These are phyloP conservation scores for Kodamaea leandrae DNA, from an alignment of 805 yeast species.

Conservation along the genomic window DNA sequence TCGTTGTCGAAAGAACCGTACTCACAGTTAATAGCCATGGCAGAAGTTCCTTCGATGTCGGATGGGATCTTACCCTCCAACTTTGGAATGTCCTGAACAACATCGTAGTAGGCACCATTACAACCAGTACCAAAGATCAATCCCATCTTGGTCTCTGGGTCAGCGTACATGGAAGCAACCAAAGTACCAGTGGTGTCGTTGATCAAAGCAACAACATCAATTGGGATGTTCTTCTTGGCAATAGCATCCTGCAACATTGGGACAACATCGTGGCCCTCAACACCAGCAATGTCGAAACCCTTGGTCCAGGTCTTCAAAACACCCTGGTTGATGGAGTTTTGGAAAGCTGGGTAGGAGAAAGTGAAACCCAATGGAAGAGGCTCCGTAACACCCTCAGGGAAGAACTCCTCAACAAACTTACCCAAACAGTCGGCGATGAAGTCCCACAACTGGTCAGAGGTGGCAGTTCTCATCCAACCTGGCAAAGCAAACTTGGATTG, in stretches of 20 bases:
- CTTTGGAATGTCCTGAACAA: conserved; percentile 70
- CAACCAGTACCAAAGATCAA: conserved; percentile 96
- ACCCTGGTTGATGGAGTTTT: conserved; percentile 80
- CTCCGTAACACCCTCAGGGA: conserved; percentile 62
- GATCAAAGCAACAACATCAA: conserved; percentile 85
- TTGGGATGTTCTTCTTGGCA: conserved; percentile 63
- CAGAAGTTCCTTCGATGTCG: conserved; percentile 61
- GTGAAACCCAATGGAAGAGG: conserved; percentile 80
- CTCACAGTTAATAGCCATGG: conserved; percentile 97
- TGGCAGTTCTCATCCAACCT: conserved; percentile 70
- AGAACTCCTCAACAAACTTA: conserved; percentile 61
- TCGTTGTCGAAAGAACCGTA: conserved; percentile 97
- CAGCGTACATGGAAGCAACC: conserved; percentile 92
- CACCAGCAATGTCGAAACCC: conserved; percentile 91
- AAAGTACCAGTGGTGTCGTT: conserved; percentile 97
- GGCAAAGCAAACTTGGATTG: conserved; percentile 88
- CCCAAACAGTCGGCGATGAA: conserved; percentile 83
- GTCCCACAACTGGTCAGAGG: conserved; percentile 72
- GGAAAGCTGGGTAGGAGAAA: conserved; percentile 87
- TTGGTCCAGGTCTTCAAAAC: conserved; percentile 94
- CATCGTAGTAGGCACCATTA: conserved; percentile 94
- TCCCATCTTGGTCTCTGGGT: conserved; percentile 88
- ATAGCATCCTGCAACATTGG: conserved; percentile 84
- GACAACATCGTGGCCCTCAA: conserved; percentile 92
- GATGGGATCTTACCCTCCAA: conserved; percentile 64